These are phyloP conservation scores for Acacia concinna DNA, from an alignment of 331 rosid genomes.

Conservation along the genomic window DNA sequence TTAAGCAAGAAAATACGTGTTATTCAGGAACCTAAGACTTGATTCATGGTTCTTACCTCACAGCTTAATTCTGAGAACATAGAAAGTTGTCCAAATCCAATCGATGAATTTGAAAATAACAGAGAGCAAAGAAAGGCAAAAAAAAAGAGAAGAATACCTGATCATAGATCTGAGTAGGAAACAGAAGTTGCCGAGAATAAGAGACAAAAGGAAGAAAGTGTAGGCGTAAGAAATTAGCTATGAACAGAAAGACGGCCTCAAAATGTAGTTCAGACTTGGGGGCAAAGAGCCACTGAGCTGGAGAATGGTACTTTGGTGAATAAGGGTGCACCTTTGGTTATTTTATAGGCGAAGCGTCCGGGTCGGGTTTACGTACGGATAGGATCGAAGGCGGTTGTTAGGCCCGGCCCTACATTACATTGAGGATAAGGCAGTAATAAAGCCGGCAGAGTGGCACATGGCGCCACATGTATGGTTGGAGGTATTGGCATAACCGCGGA, in stretches of 20 bases:
- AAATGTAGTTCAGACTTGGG: slow-evolving; percentile 5
- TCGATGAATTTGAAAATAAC: background rate
- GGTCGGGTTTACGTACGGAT: background rate
- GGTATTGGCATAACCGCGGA: background rate
- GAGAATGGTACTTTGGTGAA: slow-evolving; percentile 25
- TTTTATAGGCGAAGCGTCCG: background rate
- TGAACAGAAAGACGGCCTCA: slow-evolving; percentile 4
- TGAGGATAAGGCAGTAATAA: background rate
- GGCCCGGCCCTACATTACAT: background rate
- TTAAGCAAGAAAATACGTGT: background rate
- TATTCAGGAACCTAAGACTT: background rate
- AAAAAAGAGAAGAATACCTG: slow-evolving; percentile 25
- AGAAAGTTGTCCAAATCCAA: background rate
- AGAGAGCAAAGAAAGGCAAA: slow-evolving; percentile 9
- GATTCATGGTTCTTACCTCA: background rate
- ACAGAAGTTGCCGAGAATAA: background rate
- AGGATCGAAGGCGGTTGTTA: too few species aligned
- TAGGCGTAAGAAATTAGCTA: background rate
- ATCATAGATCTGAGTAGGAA: background rate
- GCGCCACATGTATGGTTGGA: background rate
- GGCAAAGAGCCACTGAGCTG: background rate
- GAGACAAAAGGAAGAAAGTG: background rate
- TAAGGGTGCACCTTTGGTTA: background rate
- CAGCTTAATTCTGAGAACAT: background rate
- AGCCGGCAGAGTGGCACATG: background rate